Conservation (phyloP, 805 yeast genomes). For the Priceomyces medius region DNA sequence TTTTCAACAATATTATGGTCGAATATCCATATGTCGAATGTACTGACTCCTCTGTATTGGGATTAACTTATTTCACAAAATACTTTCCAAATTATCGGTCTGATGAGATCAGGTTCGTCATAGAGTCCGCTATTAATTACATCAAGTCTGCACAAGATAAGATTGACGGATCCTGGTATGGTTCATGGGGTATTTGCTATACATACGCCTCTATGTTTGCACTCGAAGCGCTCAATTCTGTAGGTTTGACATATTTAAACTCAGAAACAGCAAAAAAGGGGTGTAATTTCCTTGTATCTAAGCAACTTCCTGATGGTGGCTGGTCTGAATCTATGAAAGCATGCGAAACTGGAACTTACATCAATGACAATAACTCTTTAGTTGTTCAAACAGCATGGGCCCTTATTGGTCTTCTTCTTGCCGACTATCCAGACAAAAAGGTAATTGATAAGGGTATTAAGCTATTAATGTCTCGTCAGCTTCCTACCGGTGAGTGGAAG, state of each 20-base stretch:
- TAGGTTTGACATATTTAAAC: conserved; percentile 61
- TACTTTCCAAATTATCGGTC: conserved; percentile 62
- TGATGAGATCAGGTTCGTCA: conserved; percentile 65
- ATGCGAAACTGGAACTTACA: conserved; percentile 76
- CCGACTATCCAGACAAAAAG: conserved; percentile 69
- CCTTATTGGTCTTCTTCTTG: conserved; percentile 73
- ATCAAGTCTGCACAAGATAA: conserved; percentile 63
- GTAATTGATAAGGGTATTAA: conserved; percentile 64
- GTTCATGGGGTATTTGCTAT: conserved; percentile 96
- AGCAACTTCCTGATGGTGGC: conserved; percentile 88
- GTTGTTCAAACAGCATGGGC: conserved; percentile 96
- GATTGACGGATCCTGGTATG: conserved; percentile 94
- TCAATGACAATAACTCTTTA: conserved; percentile 59
- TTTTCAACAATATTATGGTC: conserved; percentile 96
- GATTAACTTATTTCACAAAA: conserved; percentile 73
- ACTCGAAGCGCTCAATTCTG: conserved; percentile 79
- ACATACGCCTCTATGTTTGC: conserved; percentile 99
- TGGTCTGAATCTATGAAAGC: conserved; percentile 97
- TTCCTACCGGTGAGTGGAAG: conserved; percentile 77
- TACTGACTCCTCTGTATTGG: conserved; percentile 91
- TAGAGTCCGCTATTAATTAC: conserved; percentile 70
- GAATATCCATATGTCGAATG: conserved; percentile 99
- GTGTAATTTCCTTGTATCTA: conserved; percentile 76
- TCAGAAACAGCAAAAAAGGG: conserved; percentile 66
- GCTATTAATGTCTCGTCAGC: conserved; percentile 65